Conservation (phyloP, 306 rosid genomes). For the Benincasa hispida region DNA sequence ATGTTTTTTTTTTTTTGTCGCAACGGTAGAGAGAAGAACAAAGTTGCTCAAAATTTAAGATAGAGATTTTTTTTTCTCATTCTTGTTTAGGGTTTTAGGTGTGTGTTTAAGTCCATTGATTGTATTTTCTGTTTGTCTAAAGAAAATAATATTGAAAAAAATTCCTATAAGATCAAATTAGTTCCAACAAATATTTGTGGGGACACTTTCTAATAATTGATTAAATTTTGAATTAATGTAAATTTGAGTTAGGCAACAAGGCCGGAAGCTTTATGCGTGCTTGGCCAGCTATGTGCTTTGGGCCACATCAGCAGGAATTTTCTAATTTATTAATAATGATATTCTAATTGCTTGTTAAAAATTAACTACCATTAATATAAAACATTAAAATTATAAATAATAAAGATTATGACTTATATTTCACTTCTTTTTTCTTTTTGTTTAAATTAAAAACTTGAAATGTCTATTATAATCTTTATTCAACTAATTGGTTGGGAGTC, state of each 20-base stretch:
- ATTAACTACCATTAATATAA: background rate
- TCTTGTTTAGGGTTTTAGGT: too few relatives aligned
- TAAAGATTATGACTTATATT: too few relatives aligned
- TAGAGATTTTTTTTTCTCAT: too few relatives aligned
- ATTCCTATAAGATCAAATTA: background rate
- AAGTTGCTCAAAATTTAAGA: too few relatives aligned
- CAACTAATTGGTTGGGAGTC: too few relatives aligned
- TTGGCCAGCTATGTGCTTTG: background rate
- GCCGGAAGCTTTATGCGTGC: background rate
- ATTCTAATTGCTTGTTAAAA: background rate
- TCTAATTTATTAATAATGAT: background rate
- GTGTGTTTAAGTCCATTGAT: too few relatives aligned
- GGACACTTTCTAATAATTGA: background rate
- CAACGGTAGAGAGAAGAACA: too few relatives aligned
- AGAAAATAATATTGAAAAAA: too few relatives aligned
- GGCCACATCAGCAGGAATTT: background rate
- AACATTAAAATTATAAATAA: background rate
- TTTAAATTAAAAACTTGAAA: background rate
- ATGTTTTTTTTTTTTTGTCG: too few relatives aligned
- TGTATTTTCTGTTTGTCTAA: too few relatives aligned
- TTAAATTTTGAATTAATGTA: background rate
- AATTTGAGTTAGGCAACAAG: background rate
- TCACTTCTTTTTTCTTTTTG: too few relatives aligned
- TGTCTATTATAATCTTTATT: background rate
- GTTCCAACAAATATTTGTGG: background rate